phyloP scores from a whole-genome alignment of 1,139 yeast species.

The Geotrichum carabidarum region DNA sequence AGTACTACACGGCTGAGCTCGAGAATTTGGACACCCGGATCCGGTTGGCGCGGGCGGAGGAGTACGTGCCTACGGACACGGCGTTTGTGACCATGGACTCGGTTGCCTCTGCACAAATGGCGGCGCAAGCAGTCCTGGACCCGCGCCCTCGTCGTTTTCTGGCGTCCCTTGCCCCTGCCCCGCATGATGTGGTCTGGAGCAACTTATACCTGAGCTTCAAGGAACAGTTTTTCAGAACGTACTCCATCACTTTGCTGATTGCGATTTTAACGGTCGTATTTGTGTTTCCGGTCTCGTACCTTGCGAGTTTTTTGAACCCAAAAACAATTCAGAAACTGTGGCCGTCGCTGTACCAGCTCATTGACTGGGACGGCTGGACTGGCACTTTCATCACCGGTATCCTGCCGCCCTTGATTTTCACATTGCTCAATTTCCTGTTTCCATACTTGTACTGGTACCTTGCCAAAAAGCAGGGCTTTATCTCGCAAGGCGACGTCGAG shows the following conservation, averaged over 20 bases:
- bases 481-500: conserved; percentile 78
- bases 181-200: conserved; percentile 79
- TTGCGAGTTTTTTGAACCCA: conserved; percentile 66
- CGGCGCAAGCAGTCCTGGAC: conserved; percentile 81
- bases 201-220: conserved; percentile 57
- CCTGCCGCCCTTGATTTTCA: conserved; percentile 69
- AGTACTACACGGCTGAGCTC: conserved; percentile 52
- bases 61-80: conserved; percentile 42
- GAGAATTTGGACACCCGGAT: conserved; percentile 57
- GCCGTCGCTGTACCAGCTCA: conserved; percentile 65
- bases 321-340: conserved; percentile 64
- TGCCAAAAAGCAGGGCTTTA: conserved; percentile 65
- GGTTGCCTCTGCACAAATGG: conserved; percentile 83
- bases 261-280: conserved; percentile 61
- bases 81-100: conserved; percentile 84
- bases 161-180: conserved; percentile 79
- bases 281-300: conserved; percentile 66
- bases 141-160: conserved; percentile 70
- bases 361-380: conserved; percentile 53
- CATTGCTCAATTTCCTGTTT: conserved; percentile 62
- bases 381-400: conserved; percentile 69
- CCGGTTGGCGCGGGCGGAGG: conserved; percentile 42
- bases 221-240: conserved; percentile 54
- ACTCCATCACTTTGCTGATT: conserved; percentile 58
- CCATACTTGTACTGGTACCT: conserved; percentile 74